phyloP scores from a whole-genome alignment of 106 monocot species.

The Cymbidium sinense region DNA sequence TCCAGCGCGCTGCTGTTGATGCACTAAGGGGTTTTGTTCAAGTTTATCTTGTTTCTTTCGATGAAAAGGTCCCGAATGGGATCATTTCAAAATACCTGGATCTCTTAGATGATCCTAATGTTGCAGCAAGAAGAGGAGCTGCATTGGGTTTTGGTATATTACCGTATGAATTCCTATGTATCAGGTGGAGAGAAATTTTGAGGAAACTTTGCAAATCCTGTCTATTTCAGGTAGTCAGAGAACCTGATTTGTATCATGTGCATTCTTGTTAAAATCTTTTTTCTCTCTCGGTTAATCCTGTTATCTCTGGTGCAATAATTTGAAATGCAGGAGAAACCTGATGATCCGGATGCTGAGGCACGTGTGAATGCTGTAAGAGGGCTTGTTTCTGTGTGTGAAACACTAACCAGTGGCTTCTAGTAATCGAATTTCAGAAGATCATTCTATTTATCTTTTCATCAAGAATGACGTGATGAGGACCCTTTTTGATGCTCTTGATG shows the following conservation, averaged over 20 bases:
- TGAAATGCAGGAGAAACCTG: slow-evolving; percentile 62
- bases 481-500: slow-evolving; percentile 82
- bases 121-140: slow-evolving; percentile 93
- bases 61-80: slow-evolving; percentile 32
- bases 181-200: slow-evolving; percentile 49
- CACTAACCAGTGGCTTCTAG: slow-evolving; percentile 28
- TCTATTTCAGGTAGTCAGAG: slow-evolving; percentile 52
- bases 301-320: neutral
- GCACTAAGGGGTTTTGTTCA: slow-evolving; percentile 72
- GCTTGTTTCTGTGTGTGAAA: slow-evolving; percentile 84
- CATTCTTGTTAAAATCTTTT: neutral
- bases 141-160: slow-evolving; percentile 85
- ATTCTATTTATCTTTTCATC: slow-evolving; percentile 44
- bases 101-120: slow-evolving; percentile 81
- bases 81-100: slow-evolving; percentile 56
- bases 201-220: slow-evolving; percentile 63
- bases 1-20: slow-evolving; percentile 77
- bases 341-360: slow-evolving; percentile 88
- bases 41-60: slow-evolving; percentile 47
- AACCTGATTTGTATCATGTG: neutral
- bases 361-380: slow-evolving; percentile 80
- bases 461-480: slow-evolving; percentile 65
- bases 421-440: slow-evolving; percentile 18
- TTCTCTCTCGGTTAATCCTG: neutral
- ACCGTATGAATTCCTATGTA: slow-evolving; percentile 53